Percentiles rank a stretch among this genome's conserved stretches.
Conservation (phyloP, 306 rosid species). For the barrel medic (Medicago truncatula) region DNA sequence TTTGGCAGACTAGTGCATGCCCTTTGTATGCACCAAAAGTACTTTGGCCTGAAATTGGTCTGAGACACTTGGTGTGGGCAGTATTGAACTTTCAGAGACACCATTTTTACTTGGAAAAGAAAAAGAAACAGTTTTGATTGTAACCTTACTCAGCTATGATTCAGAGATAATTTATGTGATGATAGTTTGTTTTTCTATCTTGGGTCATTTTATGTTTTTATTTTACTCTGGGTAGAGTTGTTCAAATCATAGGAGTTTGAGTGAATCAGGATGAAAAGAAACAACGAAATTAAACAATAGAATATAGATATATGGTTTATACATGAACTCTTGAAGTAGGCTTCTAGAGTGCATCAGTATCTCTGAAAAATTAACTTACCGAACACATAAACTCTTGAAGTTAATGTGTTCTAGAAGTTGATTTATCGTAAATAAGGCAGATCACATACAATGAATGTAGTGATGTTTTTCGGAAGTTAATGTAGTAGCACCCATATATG, state of each 20-base stretch:
- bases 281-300: too few species aligned
- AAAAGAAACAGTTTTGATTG: constrained; percentile 43
- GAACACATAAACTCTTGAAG: not conserved
- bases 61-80: constrained; percentile 71
- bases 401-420: not conserved
- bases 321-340: too few species aligned
- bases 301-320: too few species aligned
- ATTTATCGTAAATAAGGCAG: not conserved
- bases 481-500: not conserved
- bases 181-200: not conserved
- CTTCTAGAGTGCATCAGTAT: not conserved
- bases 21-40: constrained; percentile 70
- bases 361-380: not conserved
- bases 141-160: not conserved
- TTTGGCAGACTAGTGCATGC: constrained; percentile 72
- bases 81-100: constrained; percentile 70
- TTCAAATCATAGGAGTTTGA: not conserved
- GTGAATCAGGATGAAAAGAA: not conserved
- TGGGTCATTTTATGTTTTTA: not conserved
- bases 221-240: not conserved
- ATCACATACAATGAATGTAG: too few species aligned
- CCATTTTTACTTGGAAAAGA: constrained; percentile 47
- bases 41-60: constrained; percentile 84
- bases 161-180: not conserved
- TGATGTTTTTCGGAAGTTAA: too few species aligned